These are phyloP conservation scores for Fusarium irregulare DNA, from an alignment of 2,329 filamentous ascomycete genomes.

Conservation along the genomic window DNA sequence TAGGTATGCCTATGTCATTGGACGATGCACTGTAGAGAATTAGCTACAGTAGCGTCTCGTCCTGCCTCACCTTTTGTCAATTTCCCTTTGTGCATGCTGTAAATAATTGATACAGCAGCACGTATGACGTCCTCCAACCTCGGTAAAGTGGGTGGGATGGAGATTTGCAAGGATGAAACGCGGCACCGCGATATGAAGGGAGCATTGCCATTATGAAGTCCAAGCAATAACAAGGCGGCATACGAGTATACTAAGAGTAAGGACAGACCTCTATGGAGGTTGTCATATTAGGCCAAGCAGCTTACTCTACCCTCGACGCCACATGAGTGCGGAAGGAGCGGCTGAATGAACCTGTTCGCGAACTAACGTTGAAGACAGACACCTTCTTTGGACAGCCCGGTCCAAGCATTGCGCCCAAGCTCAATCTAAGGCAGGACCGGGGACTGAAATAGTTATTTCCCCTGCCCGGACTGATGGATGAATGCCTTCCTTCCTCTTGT, in stretches of 20 bases:
- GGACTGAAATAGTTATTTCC: not conserved
- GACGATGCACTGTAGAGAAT: not conserved
- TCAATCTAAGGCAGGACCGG: constrained; percentile 7
- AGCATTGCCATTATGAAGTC: not conserved
- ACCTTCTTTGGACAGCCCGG: not conserved
- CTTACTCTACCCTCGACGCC: constrained; percentile 9
- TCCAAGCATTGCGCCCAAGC: constrained; percentile 4
- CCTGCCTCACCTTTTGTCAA: not conserved
- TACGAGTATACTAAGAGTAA: not conserved
- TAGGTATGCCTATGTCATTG: not conserved
- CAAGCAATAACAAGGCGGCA: constrained; percentile 4
- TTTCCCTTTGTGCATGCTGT: not conserved
- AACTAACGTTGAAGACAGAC: constrained; percentile 14
- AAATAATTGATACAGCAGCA: not conserved
- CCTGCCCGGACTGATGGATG: not conserved
- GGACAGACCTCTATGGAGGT: not conserved
- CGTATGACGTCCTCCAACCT: constrained; percentile 12
- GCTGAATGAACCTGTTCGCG: constrained; percentile 21
- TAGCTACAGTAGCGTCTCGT: not conserved
- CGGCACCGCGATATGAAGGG: constrained; percentile 12
- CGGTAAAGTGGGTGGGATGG: constrained; percentile 24
- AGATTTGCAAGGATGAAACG: constrained; percentile 29
- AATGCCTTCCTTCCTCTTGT: not conserved
- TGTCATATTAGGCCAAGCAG: not conserved
- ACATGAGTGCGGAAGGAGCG: constrained; percentile 27